Conservation (phyloP, 2,329 filamentous ascomycete genomes). For the Cytospora piceicola region DNA sequence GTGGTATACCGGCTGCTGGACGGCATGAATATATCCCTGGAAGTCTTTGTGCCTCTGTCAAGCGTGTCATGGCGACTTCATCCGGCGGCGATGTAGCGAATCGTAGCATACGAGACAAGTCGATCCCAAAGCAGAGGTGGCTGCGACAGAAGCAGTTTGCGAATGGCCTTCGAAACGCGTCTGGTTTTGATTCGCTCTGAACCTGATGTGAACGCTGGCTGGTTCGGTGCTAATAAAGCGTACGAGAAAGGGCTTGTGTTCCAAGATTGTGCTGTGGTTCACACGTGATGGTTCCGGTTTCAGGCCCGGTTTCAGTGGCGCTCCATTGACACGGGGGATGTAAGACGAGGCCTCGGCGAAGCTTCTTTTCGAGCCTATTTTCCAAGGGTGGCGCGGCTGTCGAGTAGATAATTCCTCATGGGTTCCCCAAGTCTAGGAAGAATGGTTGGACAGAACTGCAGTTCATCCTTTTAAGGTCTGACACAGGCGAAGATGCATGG, state of each 20-base stretch:
- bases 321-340: background rate
- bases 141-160: constrained; percentile 1
- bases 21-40: background rate
- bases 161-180: background rate
- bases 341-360: background rate
- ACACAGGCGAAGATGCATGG: background rate
- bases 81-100: background rate
- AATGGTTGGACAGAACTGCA: too few relatives aligned
- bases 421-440: too few relatives aligned
- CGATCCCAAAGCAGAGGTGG: background rate
- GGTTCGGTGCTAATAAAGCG: background rate
- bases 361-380: background rate
- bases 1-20: background rate
- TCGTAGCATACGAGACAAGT: background rate
- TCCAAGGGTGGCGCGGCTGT: background rate
- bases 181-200: background rate
- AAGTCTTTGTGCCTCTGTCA: background rate
- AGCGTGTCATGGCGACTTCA: background rate
- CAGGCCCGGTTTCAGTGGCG: background rate
- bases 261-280: background rate
- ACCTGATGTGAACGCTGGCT: background rate
- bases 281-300: background rate
- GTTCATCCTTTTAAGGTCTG: too few relatives aligned
- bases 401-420: background rate
- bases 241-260: background rate